Evolutionary conservation across 192 early-diverging fungal genomes (phyloP), one percentile per base, ranked within the genome.

Genomic region (Entrophospora sp.): DNA sequence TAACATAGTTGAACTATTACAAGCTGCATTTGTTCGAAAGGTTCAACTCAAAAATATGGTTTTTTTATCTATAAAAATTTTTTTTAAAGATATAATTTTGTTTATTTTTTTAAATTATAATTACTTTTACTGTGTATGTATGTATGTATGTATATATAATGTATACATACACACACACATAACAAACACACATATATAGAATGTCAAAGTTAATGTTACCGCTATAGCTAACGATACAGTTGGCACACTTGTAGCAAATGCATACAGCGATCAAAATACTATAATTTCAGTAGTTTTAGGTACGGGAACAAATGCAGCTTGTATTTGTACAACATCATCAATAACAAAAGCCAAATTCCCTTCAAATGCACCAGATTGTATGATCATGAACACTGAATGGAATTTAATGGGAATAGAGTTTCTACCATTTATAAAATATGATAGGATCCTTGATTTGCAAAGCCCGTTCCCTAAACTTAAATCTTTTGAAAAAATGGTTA

Each of bases 181-280:
- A n/a, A n/a, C n/a, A n/a, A n/a, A n/a, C n/a, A n/a, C n/a, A n/a
- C n/a, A n/a, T n/a, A n/a, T n/a, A n/a, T n/a, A n/a, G n/a, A n/a
- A n/a, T n/a, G n/a, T n/a, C n/a, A n/a, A n/a, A n/a, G n/a, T n/a
- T n/a, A n/a, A n/a, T n/a, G 85, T 96, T 31, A 84, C 82, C 59
- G 96, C 94, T 44, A 84, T 98, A 42, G 84, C 95, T 52, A 98
- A 96, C 79, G 96, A 98, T 73, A 95, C 96, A 9, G 94, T 96
- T 14, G 92, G 93, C 30, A 94, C 96, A 34, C 79, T 98, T 42
- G 78, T 96, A 35, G 85, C 91, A 8, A 86, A 94, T 67, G 93
- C 91, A 36, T 96, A 96, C 77, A 72, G 68, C n/a, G 83, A 92
- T 42, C 88, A 87, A n/a, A 64, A 77, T 35, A 87, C 90, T 64